Conservation (phyloP, 805 yeast genomes). For the Jamesozyma spencerorum region DNA sequence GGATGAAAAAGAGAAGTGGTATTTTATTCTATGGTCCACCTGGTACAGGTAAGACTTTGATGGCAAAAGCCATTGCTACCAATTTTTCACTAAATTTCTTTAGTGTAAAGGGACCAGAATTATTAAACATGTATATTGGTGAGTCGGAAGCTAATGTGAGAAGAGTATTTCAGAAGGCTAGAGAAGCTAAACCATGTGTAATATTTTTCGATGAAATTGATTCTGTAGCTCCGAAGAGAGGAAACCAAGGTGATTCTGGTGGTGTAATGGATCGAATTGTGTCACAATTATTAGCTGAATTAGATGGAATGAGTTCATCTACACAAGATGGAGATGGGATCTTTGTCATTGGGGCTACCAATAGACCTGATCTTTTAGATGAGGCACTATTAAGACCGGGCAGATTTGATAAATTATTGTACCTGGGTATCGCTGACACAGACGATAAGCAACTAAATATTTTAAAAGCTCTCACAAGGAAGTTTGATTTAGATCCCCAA, state of each 20-base stretch:
- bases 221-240: constrained; percentile 96
- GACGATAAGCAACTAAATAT: constrained; percentile 81
- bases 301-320: constrained; percentile 87
- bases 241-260: constrained; percentile 97
- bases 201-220: constrained; percentile 96
- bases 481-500: constrained; percentile 52
- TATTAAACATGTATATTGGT: constrained; percentile 95
- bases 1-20: constrained; percentile 90
- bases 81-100: constrained; percentile 89
- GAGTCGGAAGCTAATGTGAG: constrained; percentile 97
- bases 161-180: constrained; percentile 82
- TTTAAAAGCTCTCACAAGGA: constrained; percentile 78
- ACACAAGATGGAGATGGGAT: constrained; percentile 66
- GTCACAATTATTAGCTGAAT: constrained; percentile 85
- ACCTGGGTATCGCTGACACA: constrained; percentile 87
- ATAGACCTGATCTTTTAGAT: constrained; percentile 89
- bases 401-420: constrained; percentile 89
- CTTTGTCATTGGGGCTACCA: constrained; percentile 97
- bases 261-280: constrained; percentile 99
- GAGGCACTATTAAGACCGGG: constrained; percentile 92
- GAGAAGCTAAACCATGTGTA: constrained; percentile 97
- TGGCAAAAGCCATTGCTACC: constrained; percentile 96
- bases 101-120: constrained; percentile 95
- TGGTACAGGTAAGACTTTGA: constrained; percentile 91
- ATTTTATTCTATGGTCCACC: constrained; percentile 96